Evolutionary conservation across 1,284 basidiomycete genomes (phyloP), one percentile per base, ranked within the genome.

Genomic region (Flammula alnicola): DNA sequence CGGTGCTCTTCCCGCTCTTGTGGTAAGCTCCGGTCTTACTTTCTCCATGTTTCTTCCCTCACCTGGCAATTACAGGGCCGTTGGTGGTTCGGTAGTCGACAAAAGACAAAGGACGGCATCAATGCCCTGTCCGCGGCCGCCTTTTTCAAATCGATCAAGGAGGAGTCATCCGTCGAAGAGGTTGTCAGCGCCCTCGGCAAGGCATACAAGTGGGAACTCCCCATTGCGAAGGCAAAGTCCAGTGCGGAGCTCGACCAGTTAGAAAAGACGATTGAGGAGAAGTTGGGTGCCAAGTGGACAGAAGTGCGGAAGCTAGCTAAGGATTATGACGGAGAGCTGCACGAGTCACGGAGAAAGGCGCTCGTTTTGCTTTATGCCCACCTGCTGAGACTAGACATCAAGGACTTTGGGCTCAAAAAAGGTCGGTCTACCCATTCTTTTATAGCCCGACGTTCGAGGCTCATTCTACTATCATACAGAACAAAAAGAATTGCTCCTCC

Each of bases 11-110:
- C 97, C 97, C 25, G 83, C 80, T 51, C 73, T 95, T n/a, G 95
- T 95, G 52, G 84, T 84, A 68, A 58, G 85, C 79, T 12, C 23
- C 3, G 6, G n/a, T n/a, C n/a, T 30, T 22, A 31, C 11, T 5
- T 36, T 54, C 57, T 52, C 53, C 58, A 25, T 31, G n/a, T 36
- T 27, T 31, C 20, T 39, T 44, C 9, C 23, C 31, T 41, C 41
- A 33, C 36, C 16, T 35, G 22, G n/a, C 51, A 46, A 14, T 29
- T 41, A 14, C 57, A 88, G 85, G 91, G 93, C 16, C 83, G 86
- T 46, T 99, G 97, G 97, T 99, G 97, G 97, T 99, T 98, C 66
- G 93, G 94, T 12, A 93, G 88, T 59, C 81, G 92, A 47, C 80
- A 86, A 56, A 87, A 85, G 67, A 99, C 97, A 23, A 97, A 98